These are phyloP conservation scores for Starmerella powellii DNA, from an alignment of 805 yeast genomes.

Conservation along the genomic window DNA sequence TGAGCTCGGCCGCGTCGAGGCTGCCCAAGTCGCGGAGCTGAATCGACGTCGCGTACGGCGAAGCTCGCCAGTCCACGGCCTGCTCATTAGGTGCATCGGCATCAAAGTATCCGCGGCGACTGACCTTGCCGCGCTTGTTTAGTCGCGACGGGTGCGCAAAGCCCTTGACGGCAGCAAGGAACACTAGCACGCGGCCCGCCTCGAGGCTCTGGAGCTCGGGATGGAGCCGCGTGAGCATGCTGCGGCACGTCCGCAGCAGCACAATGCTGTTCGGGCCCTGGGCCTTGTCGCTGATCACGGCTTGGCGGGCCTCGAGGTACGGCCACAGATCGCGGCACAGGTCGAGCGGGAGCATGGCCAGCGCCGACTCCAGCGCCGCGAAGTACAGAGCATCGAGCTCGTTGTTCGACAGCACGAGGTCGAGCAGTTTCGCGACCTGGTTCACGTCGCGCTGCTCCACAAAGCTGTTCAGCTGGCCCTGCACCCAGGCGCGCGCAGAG, in stretches of 20 bases:
- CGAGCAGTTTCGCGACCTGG: background rate
- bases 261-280: slow-evolving; percentile 10
- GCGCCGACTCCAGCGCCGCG: slow-evolving; percentile 4
- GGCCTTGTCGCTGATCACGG: background rate
- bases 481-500: background rate
- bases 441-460: background rate
- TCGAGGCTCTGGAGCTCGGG: slow-evolving; percentile 1
- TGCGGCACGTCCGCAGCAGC: slow-evolving; percentile 9
- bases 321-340: slow-evolving; percentile 2
- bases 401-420: background rate
- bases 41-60: no score
- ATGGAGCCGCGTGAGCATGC: slow-evolving; percentile 7
- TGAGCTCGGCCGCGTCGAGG: background rate
- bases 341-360: slow-evolving; percentile 1
- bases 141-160: slow-evolving; percentile 16
- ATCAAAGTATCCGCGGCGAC: no score
- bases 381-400: background rate
- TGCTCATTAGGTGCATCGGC: no score
- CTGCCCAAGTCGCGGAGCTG: background rate
- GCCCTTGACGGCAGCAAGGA: slow-evolving; percentile 14
- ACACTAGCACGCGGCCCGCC: slow-evolving; percentile 7
- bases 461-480: background rate
- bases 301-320: slow-evolving; percentile 5
- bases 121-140: slow-evolving; percentile 14
- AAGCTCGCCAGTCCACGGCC: no score